These are phyloP conservation scores for Gossypium ekmanianum DNA, from an alignment of 345 rosid species.

Conservation along the genomic window DNA sequence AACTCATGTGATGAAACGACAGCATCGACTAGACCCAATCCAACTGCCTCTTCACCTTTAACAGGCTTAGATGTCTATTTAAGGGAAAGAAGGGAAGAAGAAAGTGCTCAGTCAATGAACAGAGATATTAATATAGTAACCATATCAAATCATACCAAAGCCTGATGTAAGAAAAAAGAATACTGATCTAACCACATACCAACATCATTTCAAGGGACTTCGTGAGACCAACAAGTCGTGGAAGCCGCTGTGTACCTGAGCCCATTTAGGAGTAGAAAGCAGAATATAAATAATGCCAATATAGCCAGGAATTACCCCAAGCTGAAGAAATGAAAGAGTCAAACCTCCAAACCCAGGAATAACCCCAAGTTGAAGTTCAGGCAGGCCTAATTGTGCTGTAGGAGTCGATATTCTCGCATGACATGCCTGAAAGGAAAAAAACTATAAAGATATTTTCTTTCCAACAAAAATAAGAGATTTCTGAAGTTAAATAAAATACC, in stretches of 20 bases:
- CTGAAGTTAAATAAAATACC: slow-evolving; percentile 6
- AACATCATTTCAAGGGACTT: slow-evolving; percentile 96
- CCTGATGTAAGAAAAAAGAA: slow-evolving; percentile 13
- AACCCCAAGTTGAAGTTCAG: slow-evolving; percentile 90
- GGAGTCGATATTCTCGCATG: slow-evolving; percentile 89
- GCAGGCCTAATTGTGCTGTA: slow-evolving; percentile 71
- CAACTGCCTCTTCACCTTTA: slow-evolving; percentile 65
- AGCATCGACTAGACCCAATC: slow-evolving; percentile 77
- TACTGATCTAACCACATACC: slow-evolving; percentile 44
- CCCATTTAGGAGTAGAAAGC: slow-evolving; percentile 26
- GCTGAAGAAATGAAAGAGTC: slow-evolving; percentile 31
- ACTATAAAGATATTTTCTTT: slow-evolving; percentile 13
- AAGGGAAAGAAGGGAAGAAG: neutral
- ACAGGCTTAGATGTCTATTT: slow-evolving; percentile 78
- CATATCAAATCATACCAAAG: slow-evolving; percentile 6
- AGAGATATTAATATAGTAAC: slow-evolving; percentile 7
- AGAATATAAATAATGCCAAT: neutral
- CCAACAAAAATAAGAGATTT: neutral
- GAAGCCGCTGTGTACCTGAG: slow-evolving; percentile 96
- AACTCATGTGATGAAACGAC: slow-evolving; percentile 64
- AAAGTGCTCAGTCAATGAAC: neutral
- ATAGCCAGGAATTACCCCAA: slow-evolving; percentile 61
- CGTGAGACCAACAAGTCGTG: slow-evolving; percentile 94
- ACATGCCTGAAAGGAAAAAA: slow-evolving; percentile 52
- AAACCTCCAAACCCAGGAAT: slow-evolving; percentile 99